Conservation (phyloP, 2,329 filamentous ascomycete species). For the Emmonsiellopsis sp. region DNA sequence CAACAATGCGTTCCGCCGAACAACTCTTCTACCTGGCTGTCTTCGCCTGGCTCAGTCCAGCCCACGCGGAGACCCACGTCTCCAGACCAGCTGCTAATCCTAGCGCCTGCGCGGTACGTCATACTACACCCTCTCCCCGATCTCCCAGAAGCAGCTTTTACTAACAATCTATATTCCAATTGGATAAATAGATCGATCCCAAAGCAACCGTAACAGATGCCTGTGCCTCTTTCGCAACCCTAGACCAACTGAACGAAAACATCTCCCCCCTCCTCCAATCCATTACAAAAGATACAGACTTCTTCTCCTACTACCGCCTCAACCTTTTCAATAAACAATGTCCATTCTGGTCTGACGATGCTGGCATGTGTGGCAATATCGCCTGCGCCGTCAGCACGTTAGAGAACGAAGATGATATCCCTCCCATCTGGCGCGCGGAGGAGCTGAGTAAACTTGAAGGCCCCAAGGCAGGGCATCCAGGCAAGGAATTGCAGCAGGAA, state of each 20-base stretch:
- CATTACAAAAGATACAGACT: constrained; percentile 81
- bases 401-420: constrained; percentile 91
- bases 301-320: constrained; percentile 94
- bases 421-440: constrained; percentile 80
- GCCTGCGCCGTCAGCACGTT: constrained; percentile 92
- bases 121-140: not conserved
- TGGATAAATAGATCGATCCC: constrained; percentile 62
- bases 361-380: constrained; percentile 92
- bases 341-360: constrained; percentile 91
- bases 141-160: no score
- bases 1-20: constrained; percentile 44
- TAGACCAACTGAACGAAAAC: constrained; percentile 72
- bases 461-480: constrained; percentile 81
- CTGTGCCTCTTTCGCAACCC: constrained; percentile 84
- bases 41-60: constrained; percentile 48
- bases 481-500: constrained; percentile 62
- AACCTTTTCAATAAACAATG: constrained; percentile 93
- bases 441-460: constrained; percentile 89
- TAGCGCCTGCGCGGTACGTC: constrained; percentile 50
- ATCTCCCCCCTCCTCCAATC: constrained; percentile 70
- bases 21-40: constrained; percentile 54
- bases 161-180: not conserved
- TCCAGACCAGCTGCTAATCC: constrained; percentile 20
- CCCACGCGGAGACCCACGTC: constrained; percentile 38
- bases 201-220: constrained; percentile 85